Base-by-base conservation (phyloP, 2,329 filamentous ascomycete species). In the Ophidiomyces ophidiicola region DNA sequence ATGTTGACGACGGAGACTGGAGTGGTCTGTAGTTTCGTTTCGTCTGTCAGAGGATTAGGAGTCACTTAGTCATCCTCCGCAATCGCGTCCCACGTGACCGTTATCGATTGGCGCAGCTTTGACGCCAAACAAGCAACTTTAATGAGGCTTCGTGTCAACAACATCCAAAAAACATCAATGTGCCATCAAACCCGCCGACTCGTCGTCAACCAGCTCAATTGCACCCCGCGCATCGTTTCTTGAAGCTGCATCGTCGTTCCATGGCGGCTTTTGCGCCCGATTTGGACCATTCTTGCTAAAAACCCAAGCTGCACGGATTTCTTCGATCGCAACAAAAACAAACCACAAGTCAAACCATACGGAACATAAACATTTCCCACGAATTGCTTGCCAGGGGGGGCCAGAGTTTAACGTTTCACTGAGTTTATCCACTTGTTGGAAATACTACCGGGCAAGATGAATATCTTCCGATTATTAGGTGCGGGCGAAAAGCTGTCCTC, bases 391-490 rank as follows among this genome's bases (percentile, higher is more conserved):
- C n/a, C n/a, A n/a, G n/a, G n/a, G n/a, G 20, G 23, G 29, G 15
- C 17, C 3, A 11, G 31, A 15, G 26, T 32, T 36, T 17, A 36
- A 20, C 31, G 6, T 39, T 29, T 31, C 36, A 20, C 6, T 15
- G 19, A 6, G 29, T 36, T 29, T 10, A 20, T 7, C 20, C 32
- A 21, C 18, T n/a, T 12, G 12, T 25, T 32, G 17, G 21, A 33
- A 15, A 39, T 19, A 33, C 11, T 19, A 32, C 25, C 41, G 52
- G 47, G 50, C 59, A 71, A 46, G 50, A 80, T 82, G 77, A 82
- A 82, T 64, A 65, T 80, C 58, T 82, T 82, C 66, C 65, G 78
- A 54, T 63, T 82, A 54, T 57, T 76, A 57, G 78, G 78, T 81
- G 65, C 45, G 68, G 10, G 36, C 25, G 11, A 4, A 23, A 12